phyloP scores from a whole-genome alignment of 2,329 filamentous ascomycete genomes.

The Chrysoporthe puriensis region DNA sequence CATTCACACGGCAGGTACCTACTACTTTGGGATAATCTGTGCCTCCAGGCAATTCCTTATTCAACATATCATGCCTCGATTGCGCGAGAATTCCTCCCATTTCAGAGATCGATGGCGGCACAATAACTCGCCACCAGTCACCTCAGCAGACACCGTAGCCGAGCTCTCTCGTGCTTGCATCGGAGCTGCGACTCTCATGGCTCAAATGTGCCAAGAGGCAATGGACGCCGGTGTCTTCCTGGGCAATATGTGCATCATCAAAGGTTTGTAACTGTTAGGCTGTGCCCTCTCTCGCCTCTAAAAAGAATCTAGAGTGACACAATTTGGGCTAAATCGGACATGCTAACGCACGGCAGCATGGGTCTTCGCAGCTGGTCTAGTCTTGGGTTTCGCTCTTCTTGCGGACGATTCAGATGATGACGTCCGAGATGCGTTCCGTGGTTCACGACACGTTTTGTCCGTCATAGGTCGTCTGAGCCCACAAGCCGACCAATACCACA shows the following conservation, averaged over 20 bases:
- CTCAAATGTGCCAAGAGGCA: constrained; percentile 30
- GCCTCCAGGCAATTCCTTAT: constrained; percentile 31
- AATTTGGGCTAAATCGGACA: background rate
- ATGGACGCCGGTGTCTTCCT: constrained; percentile 27
- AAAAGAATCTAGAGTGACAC: background rate
- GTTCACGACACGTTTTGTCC: constrained; percentile 21
- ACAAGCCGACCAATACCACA: constrained; percentile 31
- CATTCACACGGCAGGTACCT: constrained; percentile 30
- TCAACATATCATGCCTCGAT: constrained; percentile 26
- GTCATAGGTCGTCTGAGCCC: constrained; percentile 24
- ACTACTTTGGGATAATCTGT: constrained; percentile 33
- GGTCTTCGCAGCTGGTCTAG: constrained; percentile 27
- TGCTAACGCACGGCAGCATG: constrained; percentile 13
- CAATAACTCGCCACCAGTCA: background rate
- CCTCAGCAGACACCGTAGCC: constrained; percentile 6
- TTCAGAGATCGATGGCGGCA: constrained; percentile 5
- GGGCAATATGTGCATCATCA: constrained; percentile 30
- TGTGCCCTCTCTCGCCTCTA: background rate
- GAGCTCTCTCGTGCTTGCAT: constrained; percentile 31
- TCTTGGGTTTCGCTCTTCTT: constrained; percentile 26
- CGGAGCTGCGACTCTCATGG: constrained; percentile 30
- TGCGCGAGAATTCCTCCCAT: constrained; percentile 7
- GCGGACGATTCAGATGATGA: constrained; percentile 29
- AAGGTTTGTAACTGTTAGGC: background rate
- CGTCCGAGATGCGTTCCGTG: constrained; percentile 27